Conservation (phyloP, 805 yeast genomes). For the Ogataea allantospora region DNA sequence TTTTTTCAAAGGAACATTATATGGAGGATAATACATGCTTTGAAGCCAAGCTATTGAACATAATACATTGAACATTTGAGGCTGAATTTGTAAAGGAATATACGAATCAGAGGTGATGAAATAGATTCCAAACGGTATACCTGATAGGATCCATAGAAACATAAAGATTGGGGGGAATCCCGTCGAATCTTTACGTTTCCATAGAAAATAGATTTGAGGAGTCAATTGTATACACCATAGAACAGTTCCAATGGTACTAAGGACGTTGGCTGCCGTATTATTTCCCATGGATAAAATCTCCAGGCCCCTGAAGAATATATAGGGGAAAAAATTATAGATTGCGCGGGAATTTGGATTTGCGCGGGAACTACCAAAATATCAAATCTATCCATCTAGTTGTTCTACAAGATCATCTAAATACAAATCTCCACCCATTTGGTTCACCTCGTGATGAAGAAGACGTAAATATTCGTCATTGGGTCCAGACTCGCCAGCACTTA, state of each 20-base stretch:
- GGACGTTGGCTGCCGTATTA: constrained; percentile 59
- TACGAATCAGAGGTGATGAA: constrained; percentile 69
- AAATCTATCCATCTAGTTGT: neutral
- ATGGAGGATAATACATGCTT: constrained; percentile 70
- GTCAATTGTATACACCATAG: constrained; percentile 90
- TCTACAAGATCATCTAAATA: constrained; percentile 37
- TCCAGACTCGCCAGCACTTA: constrained; percentile 77
- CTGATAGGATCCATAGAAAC: constrained; percentile 78
- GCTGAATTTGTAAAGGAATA: constrained; percentile 81
- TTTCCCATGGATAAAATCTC: neutral
- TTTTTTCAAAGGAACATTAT: constrained; percentile 34
- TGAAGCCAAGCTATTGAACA: constrained; percentile 69
- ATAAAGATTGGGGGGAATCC: constrained; percentile 92
- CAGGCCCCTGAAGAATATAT: no score
- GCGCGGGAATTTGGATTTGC: no score
- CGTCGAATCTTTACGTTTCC: constrained; percentile 71
- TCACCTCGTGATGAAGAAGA: constrained; percentile 50
- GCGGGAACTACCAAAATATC: constrained; percentile 5
- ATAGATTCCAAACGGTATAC: constrained; percentile 85
- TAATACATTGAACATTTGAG: constrained; percentile 74
- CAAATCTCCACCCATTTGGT: constrained; percentile 38
- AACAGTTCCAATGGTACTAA: constrained; percentile 88
- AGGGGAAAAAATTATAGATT: constrained; percentile 1
- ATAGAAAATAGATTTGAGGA: constrained; percentile 71
- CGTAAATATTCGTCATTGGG: constrained; percentile 68